A percentile compares a stretch with the other conserved stretches of the same genome.
phyloP scores from a whole-genome alignment of 352 stramenopile genomes.

The Pythium grandisporangium region DNA sequence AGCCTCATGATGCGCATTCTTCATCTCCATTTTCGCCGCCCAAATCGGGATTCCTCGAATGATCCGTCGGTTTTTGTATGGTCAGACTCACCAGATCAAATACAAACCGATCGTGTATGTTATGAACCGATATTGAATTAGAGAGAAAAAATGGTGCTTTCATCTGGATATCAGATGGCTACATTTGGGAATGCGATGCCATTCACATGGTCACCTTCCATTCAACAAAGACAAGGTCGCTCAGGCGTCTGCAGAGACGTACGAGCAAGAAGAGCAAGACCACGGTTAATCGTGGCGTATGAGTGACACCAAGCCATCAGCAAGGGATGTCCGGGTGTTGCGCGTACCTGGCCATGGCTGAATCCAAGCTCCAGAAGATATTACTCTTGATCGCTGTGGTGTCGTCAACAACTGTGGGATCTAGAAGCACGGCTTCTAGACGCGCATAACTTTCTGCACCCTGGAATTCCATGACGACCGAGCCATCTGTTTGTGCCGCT shows the following conservation, averaged over 20 bases:
- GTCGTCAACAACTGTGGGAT: background rate
- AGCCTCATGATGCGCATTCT: too few species aligned
- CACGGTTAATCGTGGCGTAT: too few species aligned
- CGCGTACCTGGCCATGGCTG: background rate
- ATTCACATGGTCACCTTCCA: constrained; percentile 38
- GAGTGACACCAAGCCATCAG: background rate
- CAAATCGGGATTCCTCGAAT: background rate
- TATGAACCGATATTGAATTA: background rate
- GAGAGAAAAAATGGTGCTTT: background rate
- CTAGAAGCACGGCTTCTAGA: constrained; percentile 9
- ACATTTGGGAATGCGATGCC: background rate
- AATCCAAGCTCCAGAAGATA: too few species aligned
- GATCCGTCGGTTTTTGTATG: background rate
- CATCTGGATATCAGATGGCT: constrained; percentile 3
- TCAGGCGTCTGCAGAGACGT: constrained; percentile 14
- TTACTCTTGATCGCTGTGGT: background rate
- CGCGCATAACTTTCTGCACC: constrained; percentile 13
- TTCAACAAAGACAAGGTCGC: constrained; percentile 35
- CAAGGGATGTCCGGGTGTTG: background rate
- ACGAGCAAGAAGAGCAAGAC: too few species aligned
- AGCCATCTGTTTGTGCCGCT: constrained; percentile 19
- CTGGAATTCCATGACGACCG: constrained; percentile 56
- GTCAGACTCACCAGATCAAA: background rate
- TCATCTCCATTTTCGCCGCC: too few species aligned
- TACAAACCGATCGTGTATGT: background rate